These are phyloP conservation scores for Penicillium waksmanii DNA, from an alignment of 495 filamentous ascomycete genomes.

Conservation along the genomic window DNA sequence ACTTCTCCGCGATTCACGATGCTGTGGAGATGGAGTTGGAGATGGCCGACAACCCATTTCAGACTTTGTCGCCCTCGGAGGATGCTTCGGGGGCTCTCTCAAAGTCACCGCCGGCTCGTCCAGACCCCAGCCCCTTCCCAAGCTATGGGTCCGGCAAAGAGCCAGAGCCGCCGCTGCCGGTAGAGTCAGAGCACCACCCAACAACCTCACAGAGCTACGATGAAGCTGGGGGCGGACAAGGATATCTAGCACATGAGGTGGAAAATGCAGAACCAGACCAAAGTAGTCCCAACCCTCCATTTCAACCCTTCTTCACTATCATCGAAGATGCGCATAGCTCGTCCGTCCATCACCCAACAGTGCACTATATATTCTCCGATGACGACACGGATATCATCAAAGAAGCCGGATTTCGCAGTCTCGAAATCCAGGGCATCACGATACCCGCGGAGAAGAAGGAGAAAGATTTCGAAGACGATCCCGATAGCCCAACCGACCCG, in stretches of 20 bases:
- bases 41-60: conserved; percentile 40
- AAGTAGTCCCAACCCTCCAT: conserved; percentile 18
- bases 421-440: conserved; percentile 37
- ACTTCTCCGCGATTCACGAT: conserved; percentile 35
- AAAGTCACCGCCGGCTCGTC: not conserved
- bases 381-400: conserved; percentile 71
- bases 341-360: conserved; percentile 70
- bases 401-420: conserved; percentile 49
- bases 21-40: conserved; percentile 26
- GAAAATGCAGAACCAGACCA: not conserved
- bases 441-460: conserved; percentile 19
- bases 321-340: conserved; percentile 50
- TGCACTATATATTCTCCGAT: conserved; percentile 90
- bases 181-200: conserved; percentile 2
- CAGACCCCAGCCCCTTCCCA: conserved; percentile 24
- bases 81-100: not conserved
- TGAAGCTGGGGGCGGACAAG: conserved; percentile 11
- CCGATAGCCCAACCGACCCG: conserved; percentile 19
- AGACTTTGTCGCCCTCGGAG: conserved; percentile 31
- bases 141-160: conserved; percentile 28
- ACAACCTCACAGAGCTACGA: conserved; percentile 17
- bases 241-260: not conserved
- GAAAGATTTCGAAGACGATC: conserved; percentile 13
- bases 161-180: not conserved
- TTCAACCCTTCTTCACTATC: conserved; percentile 58